A percentile compares a stretch with the other conserved stretches of the same genome.
phyloP scores from a whole-genome alignment of 805 yeast species.

The Starmerella apis region DNA sequence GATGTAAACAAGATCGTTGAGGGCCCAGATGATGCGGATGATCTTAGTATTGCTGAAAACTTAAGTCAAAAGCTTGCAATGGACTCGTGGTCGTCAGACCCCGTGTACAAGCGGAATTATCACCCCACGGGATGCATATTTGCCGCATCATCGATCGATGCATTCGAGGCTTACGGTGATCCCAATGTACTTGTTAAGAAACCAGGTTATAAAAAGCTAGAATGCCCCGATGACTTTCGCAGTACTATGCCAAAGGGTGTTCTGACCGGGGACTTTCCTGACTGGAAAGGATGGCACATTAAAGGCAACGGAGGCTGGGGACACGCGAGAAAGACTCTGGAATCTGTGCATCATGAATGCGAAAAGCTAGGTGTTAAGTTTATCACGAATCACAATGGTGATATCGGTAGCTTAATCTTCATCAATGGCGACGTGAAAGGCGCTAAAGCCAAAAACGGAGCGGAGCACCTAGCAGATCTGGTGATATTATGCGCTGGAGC shows the following conservation, averaged over 20 bases:
- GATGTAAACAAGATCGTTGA: slow-evolving; percentile 3
- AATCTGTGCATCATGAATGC: slow-evolving; percentile 2
- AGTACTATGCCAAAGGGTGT: not conserved
- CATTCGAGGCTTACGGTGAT: slow-evolving; percentile 1
- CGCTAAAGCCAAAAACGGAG: not conserved
- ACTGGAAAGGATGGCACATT: slow-evolving; percentile 2
- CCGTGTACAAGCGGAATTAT: not conserved
- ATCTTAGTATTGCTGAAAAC: not conserved
- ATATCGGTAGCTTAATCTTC: not conserved
- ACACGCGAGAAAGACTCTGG: slow-evolving; percentile 1
- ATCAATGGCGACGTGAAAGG: slow-evolving; percentile 3
- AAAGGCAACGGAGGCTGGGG: slow-evolving; percentile 1
- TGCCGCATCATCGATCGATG: slow-evolving; percentile 1
- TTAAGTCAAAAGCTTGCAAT: slow-evolving; percentile 1
- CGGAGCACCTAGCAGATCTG: not conserved
- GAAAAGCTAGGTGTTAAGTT: slow-evolving; percentile 1
- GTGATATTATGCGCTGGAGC: not conserved
- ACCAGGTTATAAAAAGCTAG: slow-evolving; percentile 1
- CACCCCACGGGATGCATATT: slow-evolving; percentile 2
- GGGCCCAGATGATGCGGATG: not conserved
- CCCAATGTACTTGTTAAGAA: not conserved
- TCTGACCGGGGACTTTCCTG: slow-evolving; percentile 4
- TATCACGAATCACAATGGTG: slow-evolving; percentile 2
- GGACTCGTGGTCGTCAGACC: slow-evolving; percentile 1
- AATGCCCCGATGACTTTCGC: slow-evolving; percentile 1